These are phyloP conservation scores for Penicillium sp. DNA, from an alignment of 2,329 filamentous ascomycete genomes.

Conservation along the genomic window DNA sequence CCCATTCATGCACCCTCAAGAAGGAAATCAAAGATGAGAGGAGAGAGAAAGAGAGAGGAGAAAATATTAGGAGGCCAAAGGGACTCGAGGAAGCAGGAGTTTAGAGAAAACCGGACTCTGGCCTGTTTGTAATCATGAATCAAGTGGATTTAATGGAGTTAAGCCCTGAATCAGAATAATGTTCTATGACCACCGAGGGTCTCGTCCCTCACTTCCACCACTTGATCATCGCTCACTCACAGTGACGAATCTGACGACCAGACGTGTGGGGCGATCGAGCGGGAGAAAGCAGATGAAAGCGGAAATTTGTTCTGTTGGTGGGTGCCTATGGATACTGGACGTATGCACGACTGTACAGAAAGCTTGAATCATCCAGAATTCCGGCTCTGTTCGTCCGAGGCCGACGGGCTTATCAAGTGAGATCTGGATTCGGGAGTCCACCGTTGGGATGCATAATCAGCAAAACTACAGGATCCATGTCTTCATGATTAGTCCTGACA, in stretches of 20 bases:
- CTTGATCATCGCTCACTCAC: not conserved
- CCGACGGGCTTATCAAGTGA: no score
- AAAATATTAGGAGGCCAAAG: not conserved
- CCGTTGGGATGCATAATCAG: no score
- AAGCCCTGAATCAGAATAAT: not conserved
- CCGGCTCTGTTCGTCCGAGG: no score
- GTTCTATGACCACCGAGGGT: slow-evolving; percentile 1
- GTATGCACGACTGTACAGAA: no score
- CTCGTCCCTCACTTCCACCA: not conserved
- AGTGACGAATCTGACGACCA: not conserved
- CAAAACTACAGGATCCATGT: no score
- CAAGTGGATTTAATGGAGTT: slow-evolving; percentile 1
- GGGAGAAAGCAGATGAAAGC: not conserved
- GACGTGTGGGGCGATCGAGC: not conserved
- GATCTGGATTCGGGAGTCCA: no score
- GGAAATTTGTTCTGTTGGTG: not conserved
- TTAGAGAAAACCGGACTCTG: not conserved
- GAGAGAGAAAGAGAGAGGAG: not conserved
- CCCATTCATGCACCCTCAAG: no score
- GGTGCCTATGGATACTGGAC: no score
- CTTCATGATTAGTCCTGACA: no score
- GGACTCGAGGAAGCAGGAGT: not conserved
- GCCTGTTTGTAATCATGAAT: not conserved
- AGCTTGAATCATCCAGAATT: no score
- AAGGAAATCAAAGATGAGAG: no score